Conservation (phyloP, 345 rosid genomes). For the Citrus mangshanensis region DNA sequence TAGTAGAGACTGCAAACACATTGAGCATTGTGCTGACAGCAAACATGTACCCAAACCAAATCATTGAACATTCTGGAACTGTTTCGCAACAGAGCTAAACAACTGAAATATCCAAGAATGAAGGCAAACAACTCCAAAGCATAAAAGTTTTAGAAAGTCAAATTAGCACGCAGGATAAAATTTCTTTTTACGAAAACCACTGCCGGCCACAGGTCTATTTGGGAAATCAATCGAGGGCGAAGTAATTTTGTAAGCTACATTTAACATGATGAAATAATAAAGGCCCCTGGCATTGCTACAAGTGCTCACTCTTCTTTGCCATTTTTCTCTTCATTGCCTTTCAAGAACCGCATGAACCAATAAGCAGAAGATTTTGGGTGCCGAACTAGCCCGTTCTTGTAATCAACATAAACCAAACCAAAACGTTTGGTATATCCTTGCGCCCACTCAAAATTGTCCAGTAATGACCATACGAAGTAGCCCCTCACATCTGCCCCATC, state of each 20-base stretch:
- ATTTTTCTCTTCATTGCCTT: slow-evolving; percentile 42
- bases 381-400: slow-evolving; percentile 71
- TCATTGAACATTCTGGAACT: neutral
- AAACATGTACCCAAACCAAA: neutral
- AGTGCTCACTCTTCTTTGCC: slow-evolving; percentile 31
- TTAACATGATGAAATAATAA: no score
- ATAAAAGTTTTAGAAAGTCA: neutral
- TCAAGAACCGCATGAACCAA: slow-evolving; percentile 79
- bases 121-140: neutral
- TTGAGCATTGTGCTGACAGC: neutral
- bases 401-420: slow-evolving; percentile 81
- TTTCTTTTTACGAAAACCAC: neutral
- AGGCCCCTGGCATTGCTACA: neutral
- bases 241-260: neutral
- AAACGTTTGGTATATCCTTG: slow-evolving; percentile 92
- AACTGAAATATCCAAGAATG: no score
- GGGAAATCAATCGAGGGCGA: neutral
- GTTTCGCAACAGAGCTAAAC: no score
- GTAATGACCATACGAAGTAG: slow-evolving; percentile 88
- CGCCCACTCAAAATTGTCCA: slow-evolving; percentile 94
- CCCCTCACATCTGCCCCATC: slow-evolving; percentile 89
- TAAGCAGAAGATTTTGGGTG: slow-evolving; percentile 87
- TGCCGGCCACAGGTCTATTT: neutral
- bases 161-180: neutral
- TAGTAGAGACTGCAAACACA: no score